Conservation (phyloP, 106 monocot genomes). For the Amphibolis antarctica region DNA sequence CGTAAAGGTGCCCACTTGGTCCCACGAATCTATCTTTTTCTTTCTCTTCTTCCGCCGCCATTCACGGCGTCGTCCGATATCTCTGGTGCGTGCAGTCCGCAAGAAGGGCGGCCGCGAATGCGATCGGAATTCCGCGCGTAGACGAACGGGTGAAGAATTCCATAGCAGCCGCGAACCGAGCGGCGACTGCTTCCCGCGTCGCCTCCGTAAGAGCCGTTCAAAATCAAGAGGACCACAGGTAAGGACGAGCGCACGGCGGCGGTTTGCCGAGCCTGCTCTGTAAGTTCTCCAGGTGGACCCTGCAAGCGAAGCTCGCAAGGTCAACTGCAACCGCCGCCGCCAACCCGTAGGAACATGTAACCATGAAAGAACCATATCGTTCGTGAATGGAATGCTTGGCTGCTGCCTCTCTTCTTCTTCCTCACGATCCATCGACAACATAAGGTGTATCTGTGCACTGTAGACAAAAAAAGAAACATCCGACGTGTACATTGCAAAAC, state of each 20-base stretch:
- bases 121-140: neutral
- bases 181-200: conserved; percentile 16
- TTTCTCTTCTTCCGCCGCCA: too few species aligned
- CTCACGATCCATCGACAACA: too few species aligned
- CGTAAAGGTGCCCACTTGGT: conserved; percentile 14
- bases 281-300: neutral
- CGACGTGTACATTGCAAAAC: too few species aligned
- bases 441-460: too few species aligned
- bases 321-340: too few species aligned
- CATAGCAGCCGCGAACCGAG: conserved; percentile 11
- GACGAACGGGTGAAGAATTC: conserved; percentile 18
- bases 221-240: conserved; percentile 11
- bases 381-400: too few species aligned
- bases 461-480: too few species aligned
- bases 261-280: neutral
- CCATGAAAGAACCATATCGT: too few species aligned
- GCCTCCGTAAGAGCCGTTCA: conserved; percentile 21
- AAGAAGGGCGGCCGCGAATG: conserved; percentile 11
- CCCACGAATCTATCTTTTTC: too few species aligned
- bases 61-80: neutral
- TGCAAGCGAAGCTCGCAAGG: neutral
- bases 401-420: too few species aligned
- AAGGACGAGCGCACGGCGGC: neutral
- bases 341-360: too few species aligned
- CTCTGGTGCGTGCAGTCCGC: conserved; percentile 8